A percentile compares a stretch with the other conserved stretches of the same genome.
phyloP scores from a whole-genome alignment of 306 rosid species.

The Fragaria vesca region DNA sequence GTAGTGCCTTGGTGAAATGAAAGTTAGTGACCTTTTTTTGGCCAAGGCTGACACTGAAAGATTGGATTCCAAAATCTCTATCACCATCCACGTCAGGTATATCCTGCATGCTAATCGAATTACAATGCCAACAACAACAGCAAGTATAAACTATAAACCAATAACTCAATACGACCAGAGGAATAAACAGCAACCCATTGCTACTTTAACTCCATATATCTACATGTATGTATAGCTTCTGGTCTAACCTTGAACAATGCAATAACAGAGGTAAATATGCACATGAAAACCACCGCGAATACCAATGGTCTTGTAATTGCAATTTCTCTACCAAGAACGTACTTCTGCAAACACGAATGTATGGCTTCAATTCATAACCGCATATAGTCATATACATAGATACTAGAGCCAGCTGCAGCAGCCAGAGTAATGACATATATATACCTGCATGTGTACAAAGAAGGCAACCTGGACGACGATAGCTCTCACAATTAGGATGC shows the following conservation, averaged over 20 bases:
- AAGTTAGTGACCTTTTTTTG: conserved; percentile 15
- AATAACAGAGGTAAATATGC: conserved; percentile 29
- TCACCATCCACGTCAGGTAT: conserved; percentile 36
- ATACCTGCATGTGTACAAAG: conserved; percentile 28
- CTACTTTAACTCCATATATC: neutral
- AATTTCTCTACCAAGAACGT: conserved; percentile 22
- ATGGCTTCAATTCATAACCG: neutral
- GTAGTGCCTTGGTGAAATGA: neutral
- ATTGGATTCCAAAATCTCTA: conserved; percentile 24
- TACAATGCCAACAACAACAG: neutral
- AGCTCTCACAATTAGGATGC: conserved; percentile 30
- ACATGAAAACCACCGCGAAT: conserved; percentile 25
- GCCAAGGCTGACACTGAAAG: conserved; percentile 26
- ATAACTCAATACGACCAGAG: neutral
- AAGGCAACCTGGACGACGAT: conserved; percentile 25
- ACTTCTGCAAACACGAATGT: conserved; percentile 11
- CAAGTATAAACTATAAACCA: neutral
- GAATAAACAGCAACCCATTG: neutral
- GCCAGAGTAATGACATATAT: neutral
- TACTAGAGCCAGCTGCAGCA: neutral
- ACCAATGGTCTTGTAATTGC: conserved; percentile 23
- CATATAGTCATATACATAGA: neutral
- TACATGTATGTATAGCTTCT: neutral
- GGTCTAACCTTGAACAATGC: conserved; percentile 28
- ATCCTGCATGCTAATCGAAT: conserved; percentile 11